These are phyloP conservation scores for Chenopodium suecicum DNA, from an alignment of 148 eudicot species.

Conservation along the genomic window DNA sequence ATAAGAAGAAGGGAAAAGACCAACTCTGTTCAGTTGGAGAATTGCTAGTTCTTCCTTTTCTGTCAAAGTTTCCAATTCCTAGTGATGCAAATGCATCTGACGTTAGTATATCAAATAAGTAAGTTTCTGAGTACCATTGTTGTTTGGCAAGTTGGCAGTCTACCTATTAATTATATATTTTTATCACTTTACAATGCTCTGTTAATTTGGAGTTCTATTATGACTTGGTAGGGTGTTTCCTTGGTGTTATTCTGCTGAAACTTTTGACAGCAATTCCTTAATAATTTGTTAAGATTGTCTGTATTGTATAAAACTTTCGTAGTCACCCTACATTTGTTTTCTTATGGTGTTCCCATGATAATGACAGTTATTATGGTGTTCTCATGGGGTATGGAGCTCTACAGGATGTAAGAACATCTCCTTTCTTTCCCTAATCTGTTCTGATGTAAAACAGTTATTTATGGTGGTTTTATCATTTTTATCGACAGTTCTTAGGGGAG, in stretches of 20 bases:
- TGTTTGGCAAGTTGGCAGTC: not conserved
- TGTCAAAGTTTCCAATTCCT: constrained; percentile 72
- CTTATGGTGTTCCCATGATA: constrained; percentile 26
- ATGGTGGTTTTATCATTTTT: constrained; percentile 15
- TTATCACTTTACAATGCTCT: not conserved
- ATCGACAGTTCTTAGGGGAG: constrained; percentile 56
- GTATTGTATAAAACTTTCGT: not conserved
- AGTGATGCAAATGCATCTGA: constrained; percentile 40
- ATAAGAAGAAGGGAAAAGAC: constrained; percentile 59
- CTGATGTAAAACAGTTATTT: not conserved
- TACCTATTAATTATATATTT: not conserved
- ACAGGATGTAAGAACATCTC: constrained; percentile 57
- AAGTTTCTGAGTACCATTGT: constrained; percentile 28
- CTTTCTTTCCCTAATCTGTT: constrained; percentile 14
- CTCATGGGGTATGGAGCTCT: constrained; percentile 80
- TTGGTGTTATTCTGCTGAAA: not conserved
- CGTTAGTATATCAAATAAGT: constrained; percentile 45
- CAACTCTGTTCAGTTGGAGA: constrained; percentile 62
- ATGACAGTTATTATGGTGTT: constrained; percentile 67
- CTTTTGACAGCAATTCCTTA: not conserved
- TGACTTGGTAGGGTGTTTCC: not conserved
- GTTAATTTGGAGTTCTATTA: not conserved
- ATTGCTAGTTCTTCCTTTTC: constrained; percentile 69
- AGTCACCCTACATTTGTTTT: not conserved
- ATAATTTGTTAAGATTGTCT: not conserved